Evolutionary conservation across 2,329 filamentous ascomycete genomes (phyloP).

Genomic region (Penicillium psychrosexuale): DNA sequence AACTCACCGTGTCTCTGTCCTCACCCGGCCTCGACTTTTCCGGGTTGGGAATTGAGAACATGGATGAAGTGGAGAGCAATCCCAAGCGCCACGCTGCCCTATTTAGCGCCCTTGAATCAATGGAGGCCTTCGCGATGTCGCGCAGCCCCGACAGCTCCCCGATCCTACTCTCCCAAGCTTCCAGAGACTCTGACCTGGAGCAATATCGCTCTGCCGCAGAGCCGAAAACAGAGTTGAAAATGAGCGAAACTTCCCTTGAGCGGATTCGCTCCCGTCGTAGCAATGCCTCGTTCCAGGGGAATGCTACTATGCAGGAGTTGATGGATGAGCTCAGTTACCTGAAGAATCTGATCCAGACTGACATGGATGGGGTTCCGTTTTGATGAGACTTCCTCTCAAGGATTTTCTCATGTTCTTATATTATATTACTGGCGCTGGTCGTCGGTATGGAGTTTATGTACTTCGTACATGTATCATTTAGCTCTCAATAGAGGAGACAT

Average conservation of each 20-base stretch:
- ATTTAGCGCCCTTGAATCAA: slow-evolving; percentile 31
- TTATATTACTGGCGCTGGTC: slow-evolving; percentile 17
- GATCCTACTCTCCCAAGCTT: slow-evolving; percentile 20
- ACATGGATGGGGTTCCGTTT: slow-evolving; percentile 25
- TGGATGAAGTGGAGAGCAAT: slow-evolving; percentile 33
- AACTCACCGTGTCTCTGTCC: slow-evolving; percentile 27
- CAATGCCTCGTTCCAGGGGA: slow-evolving; percentile 24
- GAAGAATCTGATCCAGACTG: slow-evolving; percentile 45
- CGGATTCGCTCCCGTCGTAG: slow-evolving; percentile 15
- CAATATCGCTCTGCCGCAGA: background rate
- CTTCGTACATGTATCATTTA: slow-evolving; percentile 7
- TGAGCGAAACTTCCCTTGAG: slow-evolving; percentile 7
- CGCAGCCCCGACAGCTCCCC: slow-evolving; percentile 26
- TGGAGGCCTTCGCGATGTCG: slow-evolving; percentile 28
- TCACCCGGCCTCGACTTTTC: slow-evolving; percentile 30
- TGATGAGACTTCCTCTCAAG: background rate
- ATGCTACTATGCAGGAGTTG: slow-evolving; percentile 47
- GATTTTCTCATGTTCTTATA: background rate
- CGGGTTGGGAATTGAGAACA: slow-evolving; percentile 33
- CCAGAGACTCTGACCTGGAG: slow-evolving; percentile 1
- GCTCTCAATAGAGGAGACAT: slow-evolving; percentile 1
- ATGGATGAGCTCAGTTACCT: slow-evolving; percentile 53
- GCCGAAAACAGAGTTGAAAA: slow-evolving; percentile 1
- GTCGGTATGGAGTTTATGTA: slow-evolving; percentile 1
- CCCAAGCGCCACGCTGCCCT: slow-evolving; percentile 40